phyloP scores from a whole-genome alignment of 1,139 yeast species.

The Arxiozyma slooffiae region DNA sequence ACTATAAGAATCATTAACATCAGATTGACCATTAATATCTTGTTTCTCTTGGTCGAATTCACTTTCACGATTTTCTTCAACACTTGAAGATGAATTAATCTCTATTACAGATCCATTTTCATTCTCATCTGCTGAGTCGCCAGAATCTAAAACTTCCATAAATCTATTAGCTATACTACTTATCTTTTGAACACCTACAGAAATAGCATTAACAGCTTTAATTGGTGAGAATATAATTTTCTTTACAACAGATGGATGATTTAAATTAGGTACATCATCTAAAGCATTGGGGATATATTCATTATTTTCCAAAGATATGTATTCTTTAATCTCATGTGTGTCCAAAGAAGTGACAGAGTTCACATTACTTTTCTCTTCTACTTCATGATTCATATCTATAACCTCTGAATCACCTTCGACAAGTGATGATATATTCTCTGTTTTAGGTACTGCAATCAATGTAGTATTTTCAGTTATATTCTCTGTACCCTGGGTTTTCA shows the following conservation, averaged over 20 bases:
- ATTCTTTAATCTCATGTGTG: neutral
- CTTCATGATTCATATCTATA: neutral
- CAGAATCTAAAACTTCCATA: conserved; percentile 10
- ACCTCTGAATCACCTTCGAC: neutral
- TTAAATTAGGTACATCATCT: neutral
- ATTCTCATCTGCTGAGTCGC: neutral
- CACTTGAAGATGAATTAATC: neutral
- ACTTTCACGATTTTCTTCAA: neutral
- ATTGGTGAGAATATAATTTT: conserved; percentile 11
- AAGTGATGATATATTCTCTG: neutral
- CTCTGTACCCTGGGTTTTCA: neutral
- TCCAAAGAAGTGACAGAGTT: neutral
- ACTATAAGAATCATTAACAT: neutral
- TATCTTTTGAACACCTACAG: conserved; percentile 11
- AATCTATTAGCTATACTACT: conserved; percentile 12
- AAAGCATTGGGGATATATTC: neutral
- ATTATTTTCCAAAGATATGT: neutral
- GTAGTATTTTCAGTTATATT: too few relatives aligned
- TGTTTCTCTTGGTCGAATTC: neutral
- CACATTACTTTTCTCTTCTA: neutral
- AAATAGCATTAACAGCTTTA: conserved; percentile 10
- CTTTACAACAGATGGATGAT: conserved; percentile 1
- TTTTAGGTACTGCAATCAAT: neutral
- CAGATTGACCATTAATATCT: neutral
- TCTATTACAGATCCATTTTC: neutral